A percentile compares a stretch with the other conserved stretches of the same genome.
These are phyloP conservation scores for Podila epigama DNA, from an alignment of 192 early-diverging fungal genomes.

Conservation along the genomic window DNA sequence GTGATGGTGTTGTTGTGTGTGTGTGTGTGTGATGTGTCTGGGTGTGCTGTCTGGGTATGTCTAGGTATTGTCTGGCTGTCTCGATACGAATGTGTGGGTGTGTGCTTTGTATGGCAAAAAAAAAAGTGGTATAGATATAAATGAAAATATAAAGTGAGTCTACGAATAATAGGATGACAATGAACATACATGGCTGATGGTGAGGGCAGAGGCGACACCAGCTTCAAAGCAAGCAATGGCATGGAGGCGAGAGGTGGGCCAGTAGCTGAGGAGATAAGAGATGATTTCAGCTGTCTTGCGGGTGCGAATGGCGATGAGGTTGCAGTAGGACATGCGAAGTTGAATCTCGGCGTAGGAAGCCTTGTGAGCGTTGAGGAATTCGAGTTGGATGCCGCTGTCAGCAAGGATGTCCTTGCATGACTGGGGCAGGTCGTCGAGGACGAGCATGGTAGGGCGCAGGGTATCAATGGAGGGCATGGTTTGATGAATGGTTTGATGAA, in stretches of 20 bases:
- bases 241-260: conserved; percentile 48
- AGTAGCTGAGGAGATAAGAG: conserved; percentile 47
- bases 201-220: conserved; percentile 45
- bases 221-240: conserved; percentile 48
- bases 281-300: conserved; percentile 50
- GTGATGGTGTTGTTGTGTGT: neutral
- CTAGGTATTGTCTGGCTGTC: neutral
- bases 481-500: too few species aligned
- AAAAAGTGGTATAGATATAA: too few species aligned
- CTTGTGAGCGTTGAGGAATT: conserved; percentile 48
- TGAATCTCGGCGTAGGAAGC: conserved; percentile 48
- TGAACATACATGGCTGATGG: conserved; percentile 40
- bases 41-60: neutral
- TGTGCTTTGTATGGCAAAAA: too few species aligned
- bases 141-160: too few species aligned
- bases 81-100: neutral
- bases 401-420: conserved; percentile 44
- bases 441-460: conserved; percentile 40
- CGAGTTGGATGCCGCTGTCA: conserved; percentile 38
- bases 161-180: too few species aligned
- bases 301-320: conserved; percentile 46
- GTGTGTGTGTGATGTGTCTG: neutral
- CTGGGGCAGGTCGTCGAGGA: conserved; percentile 48
- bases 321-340: conserved; percentile 47
- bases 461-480: conserved; percentile 36